These are phyloP conservation scores for Calonectria leucothoes DNA, from an alignment of 2,329 filamentous ascomycete genomes.

Conservation along the genomic window DNA sequence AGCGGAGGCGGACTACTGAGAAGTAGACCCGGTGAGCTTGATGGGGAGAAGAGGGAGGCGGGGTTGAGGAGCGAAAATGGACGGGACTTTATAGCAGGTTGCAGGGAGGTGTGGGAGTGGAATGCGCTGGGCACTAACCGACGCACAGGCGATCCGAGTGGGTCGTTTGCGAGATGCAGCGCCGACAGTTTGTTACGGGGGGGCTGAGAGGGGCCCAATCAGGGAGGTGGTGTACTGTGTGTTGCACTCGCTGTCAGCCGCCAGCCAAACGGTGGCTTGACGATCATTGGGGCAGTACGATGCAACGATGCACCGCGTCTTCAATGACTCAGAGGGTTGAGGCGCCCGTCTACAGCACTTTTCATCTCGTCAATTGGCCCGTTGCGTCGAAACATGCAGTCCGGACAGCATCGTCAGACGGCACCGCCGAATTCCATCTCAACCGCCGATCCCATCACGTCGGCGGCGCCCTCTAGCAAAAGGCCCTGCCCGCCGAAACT, in stretches of 20 bases:
- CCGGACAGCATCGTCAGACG: not conserved
- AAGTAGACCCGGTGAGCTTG: conserved; percentile 27
- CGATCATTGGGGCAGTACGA: not conserved
- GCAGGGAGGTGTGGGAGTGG: not conserved
- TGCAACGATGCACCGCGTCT: not conserved
- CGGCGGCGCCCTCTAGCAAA: not conserved
- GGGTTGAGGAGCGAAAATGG: not conserved
- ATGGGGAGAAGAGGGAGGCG: conserved; percentile 11
- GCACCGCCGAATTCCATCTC: not conserved
- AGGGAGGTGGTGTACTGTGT: not conserved
- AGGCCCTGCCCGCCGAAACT: not conserved
- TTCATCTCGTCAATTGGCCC: not conserved
- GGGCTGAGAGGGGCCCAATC: not conserved
- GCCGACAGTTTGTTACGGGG: not conserved
- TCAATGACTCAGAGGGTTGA: not conserved
- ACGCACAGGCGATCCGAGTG: not conserved
- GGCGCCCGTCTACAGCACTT: not conserved
- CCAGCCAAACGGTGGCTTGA: not conserved
- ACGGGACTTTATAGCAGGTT: conserved; percentile 31
- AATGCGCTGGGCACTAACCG: not conserved
- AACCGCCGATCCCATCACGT: not conserved
- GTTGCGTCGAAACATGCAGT: not conserved
- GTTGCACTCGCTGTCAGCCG: not conserved
- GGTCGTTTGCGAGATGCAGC: not conserved
- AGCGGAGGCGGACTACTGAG: conserved; percentile 10